These are phyloP conservation scores for Parietaria judaica DNA, from an alignment of 306 rosid species.

Conservation along the genomic window DNA sequence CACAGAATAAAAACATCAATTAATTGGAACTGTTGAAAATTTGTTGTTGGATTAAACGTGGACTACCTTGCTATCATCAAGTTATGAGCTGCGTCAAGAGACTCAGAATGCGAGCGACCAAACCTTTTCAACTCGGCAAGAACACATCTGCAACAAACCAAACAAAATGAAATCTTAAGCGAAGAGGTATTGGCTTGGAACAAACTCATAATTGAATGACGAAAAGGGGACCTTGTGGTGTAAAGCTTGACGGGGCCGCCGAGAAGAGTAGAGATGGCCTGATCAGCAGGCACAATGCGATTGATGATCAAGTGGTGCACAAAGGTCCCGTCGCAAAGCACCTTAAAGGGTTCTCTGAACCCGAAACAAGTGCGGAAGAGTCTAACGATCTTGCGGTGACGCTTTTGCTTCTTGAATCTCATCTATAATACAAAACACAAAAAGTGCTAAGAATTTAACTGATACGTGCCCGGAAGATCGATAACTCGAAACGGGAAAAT, in stretches of 20 bases:
- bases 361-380: constrained; percentile 68
- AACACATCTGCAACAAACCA: constrained; percentile 42
- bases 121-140: constrained; percentile 61
- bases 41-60: too few relatives aligned
- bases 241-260: constrained; percentile 59
- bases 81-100: constrained; percentile 50
- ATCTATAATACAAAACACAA: constrained; percentile 26
- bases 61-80: constrained; percentile 55
- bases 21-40: too few relatives aligned
- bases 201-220: neutral
- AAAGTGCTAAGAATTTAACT: neutral
- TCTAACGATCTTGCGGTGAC: constrained; percentile 58
- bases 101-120: constrained; percentile 39
- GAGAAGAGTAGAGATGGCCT: constrained; percentile 43
- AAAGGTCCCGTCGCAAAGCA: constrained; percentile 73
- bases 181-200: neutral
- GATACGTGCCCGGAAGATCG: too few relatives aligned
- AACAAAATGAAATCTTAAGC: neutral
- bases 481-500: too few relatives aligned
- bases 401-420: constrained; percentile 64
- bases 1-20: too few relatives aligned
- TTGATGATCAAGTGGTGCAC: constrained; percentile 57
- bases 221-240: constrained; percentile 49
- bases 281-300: constrained; percentile 61
- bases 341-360: constrained; percentile 62